phyloP scores from a whole-genome alignment of 1,284 basidiomycete species.

The Cryptococcus neoformans region DNA sequence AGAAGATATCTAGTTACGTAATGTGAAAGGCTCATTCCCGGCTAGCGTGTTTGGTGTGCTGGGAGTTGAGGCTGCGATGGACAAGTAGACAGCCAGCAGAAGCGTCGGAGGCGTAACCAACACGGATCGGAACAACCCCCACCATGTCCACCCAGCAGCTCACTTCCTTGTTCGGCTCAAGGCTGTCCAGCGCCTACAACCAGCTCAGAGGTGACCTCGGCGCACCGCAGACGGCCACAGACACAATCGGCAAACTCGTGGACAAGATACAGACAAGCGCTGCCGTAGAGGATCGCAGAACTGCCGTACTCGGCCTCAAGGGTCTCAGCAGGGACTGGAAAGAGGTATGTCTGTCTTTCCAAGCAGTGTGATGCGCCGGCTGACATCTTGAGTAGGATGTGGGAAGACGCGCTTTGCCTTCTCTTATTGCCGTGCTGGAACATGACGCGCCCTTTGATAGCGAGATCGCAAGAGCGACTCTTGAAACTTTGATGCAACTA shows the following conservation, averaged over 20 bases:
- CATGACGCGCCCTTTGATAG: constrained; percentile 84
- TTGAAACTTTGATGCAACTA: constrained; percentile 71
- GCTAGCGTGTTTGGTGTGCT: too few species aligned
- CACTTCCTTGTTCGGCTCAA: constrained; percentile 39
- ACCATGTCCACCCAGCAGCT: constrained; percentile 21
- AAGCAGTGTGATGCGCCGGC: not conserved
- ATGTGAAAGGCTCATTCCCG: too few species aligned
- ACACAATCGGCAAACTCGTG: constrained; percentile 81
- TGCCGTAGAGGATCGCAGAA: constrained; percentile 82
- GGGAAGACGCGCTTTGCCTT: constrained; percentile 67
- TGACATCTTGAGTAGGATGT: constrained; percentile 58
- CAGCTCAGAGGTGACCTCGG: constrained; percentile 47
- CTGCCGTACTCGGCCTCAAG: constrained; percentile 87
- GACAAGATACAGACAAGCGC: constrained; percentile 83
- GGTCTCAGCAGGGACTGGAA: constrained; percentile 89
- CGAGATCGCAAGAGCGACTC: constrained; percentile 82
- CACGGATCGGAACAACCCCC: too few species aligned
- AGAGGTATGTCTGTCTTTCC: constrained; percentile 46
- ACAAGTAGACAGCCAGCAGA: too few species aligned
- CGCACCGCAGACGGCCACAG: constrained; percentile 68
- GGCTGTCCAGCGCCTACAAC: constrained; percentile 47
- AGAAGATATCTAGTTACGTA: too few species aligned
- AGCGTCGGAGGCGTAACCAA: too few species aligned
- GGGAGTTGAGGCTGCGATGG: too few species aligned
- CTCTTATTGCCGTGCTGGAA: constrained; percentile 73